phyloP scores from a whole-genome alignment of 1,284 basidiomycete genomes.

The Fomitopsis palustris region DNA sequence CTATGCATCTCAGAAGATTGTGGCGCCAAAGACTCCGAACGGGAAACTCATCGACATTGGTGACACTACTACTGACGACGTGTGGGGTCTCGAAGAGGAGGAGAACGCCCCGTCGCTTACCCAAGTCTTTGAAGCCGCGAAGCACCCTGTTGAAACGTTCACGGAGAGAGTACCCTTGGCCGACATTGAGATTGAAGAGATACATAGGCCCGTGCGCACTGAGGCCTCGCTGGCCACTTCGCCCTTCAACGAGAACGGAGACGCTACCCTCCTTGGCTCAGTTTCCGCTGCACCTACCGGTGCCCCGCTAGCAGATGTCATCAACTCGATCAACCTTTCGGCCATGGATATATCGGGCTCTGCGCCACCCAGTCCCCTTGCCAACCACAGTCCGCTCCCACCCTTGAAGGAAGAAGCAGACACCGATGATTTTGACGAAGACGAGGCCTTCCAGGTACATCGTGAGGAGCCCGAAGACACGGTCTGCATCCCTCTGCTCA shows the following conservation, averaged over 20 bases:
- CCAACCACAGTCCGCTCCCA: background rate
- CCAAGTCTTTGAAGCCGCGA: background rate
- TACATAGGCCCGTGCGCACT: constrained; percentile 7
- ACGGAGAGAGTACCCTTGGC: constrained; percentile 15
- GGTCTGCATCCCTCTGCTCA: constrained; percentile 12
- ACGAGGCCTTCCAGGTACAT: background rate
- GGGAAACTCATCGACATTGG: constrained; percentile 58
- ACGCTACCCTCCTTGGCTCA: constrained; percentile 1
- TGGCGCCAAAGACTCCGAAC: constrained; percentile 35
- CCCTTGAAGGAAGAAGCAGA: background rate
- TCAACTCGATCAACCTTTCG: constrained; percentile 32
- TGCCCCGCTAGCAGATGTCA: constrained; percentile 32
- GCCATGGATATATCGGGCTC: constrained; percentile 15
- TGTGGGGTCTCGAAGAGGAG: constrained; percentile 19
- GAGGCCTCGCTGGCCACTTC: constrained; percentile 4
- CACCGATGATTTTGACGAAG: background rate
- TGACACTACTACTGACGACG: constrained; percentile 35
- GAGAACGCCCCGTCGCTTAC: background rate
- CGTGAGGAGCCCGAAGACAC: constrained; percentile 1
- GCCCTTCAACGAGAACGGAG: background rate
- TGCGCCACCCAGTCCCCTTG: background rate
- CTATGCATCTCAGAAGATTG: constrained; percentile 28
- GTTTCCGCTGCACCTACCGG: constrained; percentile 24
- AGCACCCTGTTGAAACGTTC: constrained; percentile 1
- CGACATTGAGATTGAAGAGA: constrained; percentile 18